Base-by-base conservation (phyloP, 139 green algal genomes). In the Microglena sp. region DNA sequence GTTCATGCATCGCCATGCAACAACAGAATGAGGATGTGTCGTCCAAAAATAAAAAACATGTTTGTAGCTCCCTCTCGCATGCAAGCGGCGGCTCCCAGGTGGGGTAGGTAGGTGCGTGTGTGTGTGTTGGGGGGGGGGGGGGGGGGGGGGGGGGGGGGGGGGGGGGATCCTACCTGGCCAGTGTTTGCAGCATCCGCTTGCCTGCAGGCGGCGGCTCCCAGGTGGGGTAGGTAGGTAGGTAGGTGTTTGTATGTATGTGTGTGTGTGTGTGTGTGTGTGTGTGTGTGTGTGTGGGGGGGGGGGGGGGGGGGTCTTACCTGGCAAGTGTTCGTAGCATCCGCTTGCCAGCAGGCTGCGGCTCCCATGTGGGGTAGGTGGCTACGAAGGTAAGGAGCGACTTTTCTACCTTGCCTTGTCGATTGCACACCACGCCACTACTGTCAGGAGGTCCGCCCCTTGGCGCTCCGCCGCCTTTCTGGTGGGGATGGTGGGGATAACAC, bases 321-420 rank as follows among this genome's bases (percentile, higher is more conserved):
- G 40, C 40, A 18, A 11, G 40, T 18, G 40, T 50, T 18, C 40
- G 18, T 50, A 11, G 40, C 40, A 50, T 24, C 40, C 18, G 40
- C 40, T 11, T 21, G 8, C 22, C n/a, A 26, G 6, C 21, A 8
- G 8, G 33, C 1, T 8, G n/a, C 22, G n/a, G 86, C 53, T 80
- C 64, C 90, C 91, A 97, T 1, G 73, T 82, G 1, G 88, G 89
- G 75, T 97, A 97, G n/a, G 79, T 87, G 11, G 83, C 77, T 0
- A 81, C 79, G 75, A 96, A 98, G 18, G 77, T 90, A 4, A 97
- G 57, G 46, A 98, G 86, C 26, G 74, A 89, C 70, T 95, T 95
- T 71, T 97, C 93, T 79, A 96, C 84, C 72, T 98, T 98, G 36
- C 91, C 89, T 60, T 97, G 85, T 43, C 68, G 50, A 56, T 73